These are phyloP conservation scores for Colletotrichum trifolii DNA, from an alignment of 2,329 filamentous ascomycete species.

Conservation along the genomic window DNA sequence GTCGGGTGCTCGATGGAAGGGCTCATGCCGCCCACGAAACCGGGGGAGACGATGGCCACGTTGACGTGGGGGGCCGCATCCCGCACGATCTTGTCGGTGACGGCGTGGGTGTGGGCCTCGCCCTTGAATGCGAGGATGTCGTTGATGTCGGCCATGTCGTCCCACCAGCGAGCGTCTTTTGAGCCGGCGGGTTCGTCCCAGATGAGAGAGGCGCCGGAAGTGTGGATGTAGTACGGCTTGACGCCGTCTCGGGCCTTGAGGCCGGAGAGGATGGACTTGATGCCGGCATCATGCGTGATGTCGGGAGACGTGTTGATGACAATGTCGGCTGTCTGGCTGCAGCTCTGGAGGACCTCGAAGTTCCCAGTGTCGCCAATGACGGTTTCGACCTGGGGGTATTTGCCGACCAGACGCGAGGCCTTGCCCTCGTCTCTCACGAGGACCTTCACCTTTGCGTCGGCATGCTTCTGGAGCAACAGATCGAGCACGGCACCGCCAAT, in stretches of 20 bases:
- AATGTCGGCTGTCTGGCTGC: constrained; percentile 10
- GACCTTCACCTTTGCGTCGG: constrained; percentile 10
- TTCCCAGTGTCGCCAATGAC: constrained; percentile 12
- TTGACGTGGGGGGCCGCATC: constrained; percentile 14
- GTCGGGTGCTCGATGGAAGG: constrained; percentile 36
- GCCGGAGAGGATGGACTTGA: constrained; percentile 16
- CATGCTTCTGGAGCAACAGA: constrained; percentile 1
- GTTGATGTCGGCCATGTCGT: constrained; percentile 17
- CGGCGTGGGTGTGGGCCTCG: constrained; percentile 23
- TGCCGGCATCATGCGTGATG: constrained; percentile 19
- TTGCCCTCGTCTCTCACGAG: constrained; percentile 17
- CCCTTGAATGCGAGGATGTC: constrained; percentile 25
- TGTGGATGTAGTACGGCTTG: constrained; percentile 22
- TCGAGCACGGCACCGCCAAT: constrained; percentile 19
- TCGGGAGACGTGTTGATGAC: constrained; percentile 18
- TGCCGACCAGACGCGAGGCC: constrained; percentile 10
- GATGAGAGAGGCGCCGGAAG: constrained; percentile 19
- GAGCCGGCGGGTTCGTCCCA: constrained; percentile 29
- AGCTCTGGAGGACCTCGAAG: constrained; percentile 6
- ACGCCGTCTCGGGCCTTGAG: constrained; percentile 13
- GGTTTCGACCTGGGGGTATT: constrained; percentile 3
- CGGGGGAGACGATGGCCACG: constrained; percentile 32
- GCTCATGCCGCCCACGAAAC: constrained; percentile 38
- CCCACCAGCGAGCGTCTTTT: constrained; percentile 26
- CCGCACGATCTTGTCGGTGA: constrained; percentile 22